Evolutionary conservation across 768 basidiomycete species (phyloP).

Genomic region (Russula vinacea): DNA sequence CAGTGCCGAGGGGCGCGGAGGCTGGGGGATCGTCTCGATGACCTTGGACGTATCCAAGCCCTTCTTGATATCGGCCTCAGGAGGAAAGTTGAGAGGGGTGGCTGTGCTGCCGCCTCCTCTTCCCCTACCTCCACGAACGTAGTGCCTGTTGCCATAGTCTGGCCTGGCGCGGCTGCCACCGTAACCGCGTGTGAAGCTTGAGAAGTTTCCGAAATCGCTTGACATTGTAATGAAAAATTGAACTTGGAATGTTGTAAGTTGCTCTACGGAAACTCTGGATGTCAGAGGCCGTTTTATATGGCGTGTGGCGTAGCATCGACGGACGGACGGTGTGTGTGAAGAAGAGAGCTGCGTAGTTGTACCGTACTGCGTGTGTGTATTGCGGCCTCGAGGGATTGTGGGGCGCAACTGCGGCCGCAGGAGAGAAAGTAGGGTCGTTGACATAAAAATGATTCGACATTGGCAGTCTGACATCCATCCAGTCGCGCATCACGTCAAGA

Average conservation of each 20-base stretch:
- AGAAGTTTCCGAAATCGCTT: background rate
- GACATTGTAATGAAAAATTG: background rate
- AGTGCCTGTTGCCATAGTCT: conserved; percentile 10
- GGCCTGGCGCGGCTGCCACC: background rate
- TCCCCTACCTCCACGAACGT: conserved; percentile 2
- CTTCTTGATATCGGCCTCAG: conserved; percentile 13
- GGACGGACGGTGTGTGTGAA: background rate
- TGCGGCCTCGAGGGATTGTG: background rate
- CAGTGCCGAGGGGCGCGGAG: background rate
- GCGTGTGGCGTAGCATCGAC: background rate
- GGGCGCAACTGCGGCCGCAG: conserved; percentile 18
- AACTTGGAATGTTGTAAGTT: background rate
- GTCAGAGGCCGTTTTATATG: conserved; percentile 6
- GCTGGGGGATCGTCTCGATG: conserved; percentile 17
- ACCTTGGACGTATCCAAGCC: conserved; percentile 14
- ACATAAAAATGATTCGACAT: background rate
- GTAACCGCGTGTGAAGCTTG: background rate
- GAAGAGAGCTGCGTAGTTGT: conserved; percentile 9
- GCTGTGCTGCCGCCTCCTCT: background rate
- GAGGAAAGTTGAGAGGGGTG: background rate
- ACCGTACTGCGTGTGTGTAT: background rate
- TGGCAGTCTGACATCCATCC: too few relatives aligned
- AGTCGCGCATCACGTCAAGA: conserved; percentile 5
- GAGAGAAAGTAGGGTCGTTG: background rate
- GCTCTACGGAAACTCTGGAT: background rate